phyloP scores from a whole-genome alignment of 139 green algal genomes.

The Picocystis salinarum region DNA sequence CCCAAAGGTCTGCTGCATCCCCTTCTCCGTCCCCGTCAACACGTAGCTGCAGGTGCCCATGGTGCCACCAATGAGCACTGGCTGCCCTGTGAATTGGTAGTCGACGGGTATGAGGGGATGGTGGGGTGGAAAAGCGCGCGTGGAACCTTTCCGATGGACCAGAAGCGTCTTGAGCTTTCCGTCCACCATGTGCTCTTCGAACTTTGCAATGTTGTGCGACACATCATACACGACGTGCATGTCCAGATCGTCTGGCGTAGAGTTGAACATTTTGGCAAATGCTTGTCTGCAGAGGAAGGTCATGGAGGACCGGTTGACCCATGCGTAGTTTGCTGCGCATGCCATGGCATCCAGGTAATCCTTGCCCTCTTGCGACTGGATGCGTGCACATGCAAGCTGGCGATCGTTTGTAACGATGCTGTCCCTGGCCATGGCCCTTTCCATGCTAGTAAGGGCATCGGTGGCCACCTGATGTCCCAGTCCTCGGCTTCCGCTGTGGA shows the following conservation, averaged over 20 bases:
- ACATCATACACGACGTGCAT: conserved; percentile 89
- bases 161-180: conserved; percentile 49
- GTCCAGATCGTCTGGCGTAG: conserved; percentile 60
- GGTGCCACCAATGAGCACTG: conserved; percentile 74
- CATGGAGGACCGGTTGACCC: conserved; percentile 72
- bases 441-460: conserved; percentile 65
- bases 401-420: conserved; percentile 54
- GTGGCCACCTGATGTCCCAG: conserved; percentile 78
- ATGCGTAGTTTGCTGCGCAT: conserved; percentile 79
- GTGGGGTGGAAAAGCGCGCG: conserved; percentile 67
- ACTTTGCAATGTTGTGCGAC: conserved; percentile 78
- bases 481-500: conserved; percentile 59
- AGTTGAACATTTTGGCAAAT: conserved; percentile 61
- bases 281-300: conserved; percentile 59
- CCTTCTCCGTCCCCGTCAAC: conserved; percentile 65
- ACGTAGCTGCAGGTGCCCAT: conserved; percentile 80
- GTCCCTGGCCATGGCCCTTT: conserved; percentile 59
- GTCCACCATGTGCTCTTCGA: conserved; percentile 69
- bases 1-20: conserved; percentile 64
- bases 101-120: conserved; percentile 73
- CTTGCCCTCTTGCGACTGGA: conserved; percentile 30
- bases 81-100: conserved; percentile 72
- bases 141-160: conserved; percentile 75
- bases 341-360: conserved; percentile 76
- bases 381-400: conserved; percentile 71